These are phyloP conservation scores for Canavalia gladiata DNA, from an alignment of 306 rosid genomes.

Conservation along the genomic window DNA sequence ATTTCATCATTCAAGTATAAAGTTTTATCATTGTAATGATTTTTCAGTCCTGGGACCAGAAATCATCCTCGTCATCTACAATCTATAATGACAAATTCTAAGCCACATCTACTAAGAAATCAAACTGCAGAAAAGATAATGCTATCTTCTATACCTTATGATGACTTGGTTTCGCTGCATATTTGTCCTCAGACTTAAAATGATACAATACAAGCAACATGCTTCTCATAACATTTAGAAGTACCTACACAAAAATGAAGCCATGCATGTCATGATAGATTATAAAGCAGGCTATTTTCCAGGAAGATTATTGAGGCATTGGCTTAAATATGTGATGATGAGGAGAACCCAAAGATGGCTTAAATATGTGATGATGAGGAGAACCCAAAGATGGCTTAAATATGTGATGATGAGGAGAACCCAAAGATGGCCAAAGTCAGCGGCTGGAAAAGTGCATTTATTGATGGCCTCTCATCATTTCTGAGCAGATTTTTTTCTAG, in stretches of 20 bases:
- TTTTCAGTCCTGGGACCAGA: constrained; percentile 34
- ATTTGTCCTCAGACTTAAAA: constrained; percentile 51
- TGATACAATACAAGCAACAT: constrained; percentile 50
- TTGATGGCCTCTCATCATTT: constrained; percentile 47
- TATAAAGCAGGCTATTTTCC: constrained; percentile 43
- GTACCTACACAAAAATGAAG: constrained; percentile 53
- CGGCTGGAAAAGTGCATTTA: constrained; percentile 50
- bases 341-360: too few species aligned
- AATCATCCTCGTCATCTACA: constrained; percentile 17
- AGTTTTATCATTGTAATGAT: background rate
- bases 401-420: constrained; percentile 46
- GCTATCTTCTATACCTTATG: constrained; percentile 45
- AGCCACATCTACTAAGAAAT: constrained; percentile 34
- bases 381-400: background rate
- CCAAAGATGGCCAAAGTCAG: constrained; percentile 44
- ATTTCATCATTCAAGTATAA: background rate
- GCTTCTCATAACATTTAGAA: constrained; percentile 48
- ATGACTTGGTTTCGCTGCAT: constrained; percentile 43
- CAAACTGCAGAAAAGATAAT: constrained; percentile 32
- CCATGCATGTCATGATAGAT: constrained; percentile 36
- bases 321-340: too few species aligned
- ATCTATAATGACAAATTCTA: constrained; percentile 39
- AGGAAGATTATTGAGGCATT: constrained; percentile 42
- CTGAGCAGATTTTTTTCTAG: constrained; percentile 49
- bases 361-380: too few species aligned